Conservation (phyloP, 345 rosid genomes). For the Acer yangbiense region DNA sequence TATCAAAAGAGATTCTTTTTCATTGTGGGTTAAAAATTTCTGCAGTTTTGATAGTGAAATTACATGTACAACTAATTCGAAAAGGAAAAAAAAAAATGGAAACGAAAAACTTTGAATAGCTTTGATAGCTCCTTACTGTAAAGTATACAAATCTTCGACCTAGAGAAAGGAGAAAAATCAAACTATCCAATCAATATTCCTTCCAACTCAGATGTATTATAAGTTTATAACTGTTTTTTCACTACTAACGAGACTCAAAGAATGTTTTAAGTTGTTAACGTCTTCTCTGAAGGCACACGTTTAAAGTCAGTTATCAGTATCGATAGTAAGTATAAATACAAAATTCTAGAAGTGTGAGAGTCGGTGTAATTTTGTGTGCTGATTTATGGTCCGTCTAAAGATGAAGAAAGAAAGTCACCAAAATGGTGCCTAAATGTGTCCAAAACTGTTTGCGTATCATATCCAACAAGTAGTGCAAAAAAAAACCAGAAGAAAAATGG, state of each 20-base stretch:
- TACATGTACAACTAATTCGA: constrained; percentile 17
- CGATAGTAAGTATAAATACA: too few species aligned
- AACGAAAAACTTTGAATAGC: not conserved
- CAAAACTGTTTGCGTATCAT: too few species aligned
- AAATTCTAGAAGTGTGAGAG: too few species aligned
- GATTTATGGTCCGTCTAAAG: too few species aligned
- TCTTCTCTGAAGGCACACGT: too few species aligned
- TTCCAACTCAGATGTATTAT: not conserved
- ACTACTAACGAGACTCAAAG: not conserved
- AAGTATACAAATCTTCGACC: constrained; percentile 12
- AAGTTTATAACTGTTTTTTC: not conserved
- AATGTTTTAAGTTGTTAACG: too few species aligned
- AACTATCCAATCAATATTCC: not conserved
- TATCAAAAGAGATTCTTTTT: constrained; percentile 4
- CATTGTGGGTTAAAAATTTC: constrained; percentile 17
- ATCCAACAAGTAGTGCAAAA: too few species aligned
- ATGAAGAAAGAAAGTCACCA: too few species aligned
- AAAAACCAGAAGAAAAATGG: too few species aligned
- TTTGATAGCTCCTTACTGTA: constrained; percentile 25
- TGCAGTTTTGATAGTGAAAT: constrained; percentile 4
- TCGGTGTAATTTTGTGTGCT: too few species aligned
- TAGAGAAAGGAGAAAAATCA: not conserved
- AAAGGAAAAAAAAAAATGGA: not conserved
- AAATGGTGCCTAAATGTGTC: too few species aligned
- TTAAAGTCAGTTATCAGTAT: too few species aligned